Base-by-base conservation (phyloP, 371 early-diverging fungal species). In the Nosema muscidifuracis region DNA sequence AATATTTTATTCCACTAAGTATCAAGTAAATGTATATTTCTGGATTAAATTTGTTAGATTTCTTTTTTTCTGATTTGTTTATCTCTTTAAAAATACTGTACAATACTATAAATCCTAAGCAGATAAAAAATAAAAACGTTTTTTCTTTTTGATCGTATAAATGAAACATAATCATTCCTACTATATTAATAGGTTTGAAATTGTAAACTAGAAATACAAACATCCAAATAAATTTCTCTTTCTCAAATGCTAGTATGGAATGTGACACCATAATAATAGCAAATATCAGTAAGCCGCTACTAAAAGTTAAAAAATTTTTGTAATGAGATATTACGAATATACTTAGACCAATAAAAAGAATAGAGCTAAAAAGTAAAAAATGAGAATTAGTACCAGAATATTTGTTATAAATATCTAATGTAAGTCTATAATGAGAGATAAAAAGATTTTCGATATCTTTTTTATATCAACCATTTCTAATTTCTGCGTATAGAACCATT, bases 401-500 rank as follows among this genome's bases (percentile, higher is more conserved):
- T n/a, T 33, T 30, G 6, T 38, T 38, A 61, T 68, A 56, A 13
- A 68, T 68, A 4, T 38, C 18, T 33, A 4, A 3, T 42, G 44
- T 36, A 28, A 68, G 30, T 12, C 26, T 31, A 20, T 68, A 68
- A 44, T 58, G 26, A 28, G 20, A 3, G 2, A 2, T 58, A 28
- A 2, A 38, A 9, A 22, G 0, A 28, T 53, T 22, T 15, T 33
- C 33, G 1, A 9, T 24, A 3, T 33, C 34, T 38, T 2, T 58
- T 22, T 47, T 28, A 10, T 16, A 26, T 26, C 16, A 2, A 65
- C 20, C 13, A 73, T 33, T 28, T 56, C 22, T 10, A 24, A 61
- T 64, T 78, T 73, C 31, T 65, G 56, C 15, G 55, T 18, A 28
- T 16, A 28, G 13, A 74, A 65, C 15, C 7, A 60, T 53, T 67